phyloP scores from a whole-genome alignment of 1,139 yeast species.

The Suhomyces yuchorum region DNA sequence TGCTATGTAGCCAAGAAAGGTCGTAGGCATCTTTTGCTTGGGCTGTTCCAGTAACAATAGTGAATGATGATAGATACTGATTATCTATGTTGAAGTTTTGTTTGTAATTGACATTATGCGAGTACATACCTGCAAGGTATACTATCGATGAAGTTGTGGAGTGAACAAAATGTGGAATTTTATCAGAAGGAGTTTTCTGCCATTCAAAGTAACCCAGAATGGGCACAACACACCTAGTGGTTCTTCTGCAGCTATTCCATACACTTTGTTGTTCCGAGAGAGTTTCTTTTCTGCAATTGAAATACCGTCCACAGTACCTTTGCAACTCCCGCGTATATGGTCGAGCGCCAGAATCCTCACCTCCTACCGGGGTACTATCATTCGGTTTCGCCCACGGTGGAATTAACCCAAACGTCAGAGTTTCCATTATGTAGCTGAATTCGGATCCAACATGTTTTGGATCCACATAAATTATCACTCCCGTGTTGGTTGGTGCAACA shows the following conservation, averaged over 20 bases:
- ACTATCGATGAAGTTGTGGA: slow-evolving; percentile 53
- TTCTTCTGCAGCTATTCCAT: slow-evolving; percentile 51
- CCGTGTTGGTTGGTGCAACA: slow-evolving; percentile 44
- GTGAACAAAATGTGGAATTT: slow-evolving; percentile 66
- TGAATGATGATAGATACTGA: slow-evolving; percentile 52
- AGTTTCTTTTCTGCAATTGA: slow-evolving; percentile 69
- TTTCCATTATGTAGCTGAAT: slow-evolving; percentile 31
- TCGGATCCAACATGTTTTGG: slow-evolving; percentile 13
- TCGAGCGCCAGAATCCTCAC: slow-evolving; percentile 7
- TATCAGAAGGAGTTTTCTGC: slow-evolving; percentile 44
- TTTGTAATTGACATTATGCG: slow-evolving; percentile 43
- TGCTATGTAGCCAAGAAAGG: slow-evolving; percentile 67
- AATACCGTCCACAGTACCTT: slow-evolving; percentile 35
- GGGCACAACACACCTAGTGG: slow-evolving; percentile 67
- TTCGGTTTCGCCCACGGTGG: slow-evolving; percentile 47
- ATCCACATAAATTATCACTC: slow-evolving; percentile 34
- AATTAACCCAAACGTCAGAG: slow-evolving; percentile 46
- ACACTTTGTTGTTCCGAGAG: slow-evolving; percentile 43
- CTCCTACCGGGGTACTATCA: slow-evolving; percentile 28
- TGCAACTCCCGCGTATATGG: slow-evolving; percentile 35
- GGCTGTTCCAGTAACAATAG: slow-evolving; percentile 77
- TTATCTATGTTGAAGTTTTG: slow-evolving; percentile 25
- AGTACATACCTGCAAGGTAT: slow-evolving; percentile 73
- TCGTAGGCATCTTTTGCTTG: slow-evolving; percentile 43
- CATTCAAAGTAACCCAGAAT: slow-evolving; percentile 88